Conservation (phyloP, 78 protist genomes). For the Planoprotostelium fungivorum region DNA sequence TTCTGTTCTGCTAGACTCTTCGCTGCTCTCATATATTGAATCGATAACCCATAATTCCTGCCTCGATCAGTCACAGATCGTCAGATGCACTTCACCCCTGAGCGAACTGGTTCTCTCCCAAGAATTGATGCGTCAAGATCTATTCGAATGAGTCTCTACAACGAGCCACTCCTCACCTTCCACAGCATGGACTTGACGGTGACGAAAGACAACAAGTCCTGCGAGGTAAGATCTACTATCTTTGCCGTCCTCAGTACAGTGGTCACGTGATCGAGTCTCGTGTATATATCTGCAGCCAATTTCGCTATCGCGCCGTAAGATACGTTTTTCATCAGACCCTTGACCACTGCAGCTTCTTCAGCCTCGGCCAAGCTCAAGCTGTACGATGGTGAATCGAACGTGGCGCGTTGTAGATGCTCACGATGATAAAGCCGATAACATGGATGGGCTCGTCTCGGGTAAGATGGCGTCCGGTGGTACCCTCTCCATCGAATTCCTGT, state of each 20-base stretch:
- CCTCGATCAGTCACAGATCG: not conserved
- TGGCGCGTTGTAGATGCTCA: not conserved
- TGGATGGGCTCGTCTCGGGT: not conserved
- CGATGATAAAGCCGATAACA: not conserved
- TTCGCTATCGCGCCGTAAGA: not conserved
- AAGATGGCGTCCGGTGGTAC: not conserved
- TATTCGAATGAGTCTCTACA: not conserved
- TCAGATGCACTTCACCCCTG: not conserved
- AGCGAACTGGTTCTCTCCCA: not conserved
- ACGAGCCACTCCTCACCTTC: not conserved
- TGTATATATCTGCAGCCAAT: not conserved
- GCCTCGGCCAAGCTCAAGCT: not conserved
- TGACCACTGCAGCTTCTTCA: not conserved
- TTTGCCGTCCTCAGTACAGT: not conserved
- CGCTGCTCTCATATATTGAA: not conserved
- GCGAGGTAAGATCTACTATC: not conserved
- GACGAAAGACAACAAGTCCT: not conserved
- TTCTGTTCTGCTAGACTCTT: not conserved
- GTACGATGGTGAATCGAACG: not conserved
- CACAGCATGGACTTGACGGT: not conserved
- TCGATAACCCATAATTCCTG: not conserved
- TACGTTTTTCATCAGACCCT: not conserved
- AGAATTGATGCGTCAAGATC: not conserved
- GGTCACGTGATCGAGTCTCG: not conserved
- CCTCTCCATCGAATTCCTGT: not conserved